Evolutionary conservation across 2,329 filamentous ascomycete genomes (phyloP).

Genomic region (Elsinoe perseae): DNA sequence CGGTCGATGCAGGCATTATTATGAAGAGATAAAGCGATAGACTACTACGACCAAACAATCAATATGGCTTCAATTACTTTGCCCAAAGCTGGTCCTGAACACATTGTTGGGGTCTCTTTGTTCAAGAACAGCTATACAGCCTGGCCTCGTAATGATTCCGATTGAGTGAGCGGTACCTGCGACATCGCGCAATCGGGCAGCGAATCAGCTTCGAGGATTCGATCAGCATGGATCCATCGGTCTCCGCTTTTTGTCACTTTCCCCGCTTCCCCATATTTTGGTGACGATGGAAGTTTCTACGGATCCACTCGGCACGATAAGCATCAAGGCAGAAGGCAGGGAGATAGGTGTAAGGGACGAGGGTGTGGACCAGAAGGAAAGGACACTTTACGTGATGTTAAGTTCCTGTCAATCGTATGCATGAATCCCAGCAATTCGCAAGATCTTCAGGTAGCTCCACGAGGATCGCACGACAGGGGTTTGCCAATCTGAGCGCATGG

Average conservation of each 20-base stretch:
- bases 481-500: not conserved
- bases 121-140: not conserved
- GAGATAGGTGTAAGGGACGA: not conserved
- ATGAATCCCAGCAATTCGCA: not conserved
- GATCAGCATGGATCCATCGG: not conserved
- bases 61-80: too few species aligned
- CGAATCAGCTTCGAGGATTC: not conserved
- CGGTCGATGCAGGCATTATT: too few species aligned
- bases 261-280: not conserved
- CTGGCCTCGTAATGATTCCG: not conserved
- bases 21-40: not conserved
- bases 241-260: not conserved
- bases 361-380: not conserved
- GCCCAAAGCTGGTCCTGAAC: too few species aligned
- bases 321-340: not conserved
- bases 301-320: not conserved
- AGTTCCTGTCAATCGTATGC: not conserved
- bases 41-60: too few species aligned
- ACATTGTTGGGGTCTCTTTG: not conserved
- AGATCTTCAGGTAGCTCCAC: not conserved
- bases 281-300: slow-evolving; percentile 5
- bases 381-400: not conserved
- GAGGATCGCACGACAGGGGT: not conserved
- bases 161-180: not conserved
- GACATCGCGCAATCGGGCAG: not conserved